Percentiles rank a stretch among this genome's conserved stretches.
Evolutionary conservation across 345 rosid genomes (phyloP).

Genomic region (Citrus glauca): DNA sequence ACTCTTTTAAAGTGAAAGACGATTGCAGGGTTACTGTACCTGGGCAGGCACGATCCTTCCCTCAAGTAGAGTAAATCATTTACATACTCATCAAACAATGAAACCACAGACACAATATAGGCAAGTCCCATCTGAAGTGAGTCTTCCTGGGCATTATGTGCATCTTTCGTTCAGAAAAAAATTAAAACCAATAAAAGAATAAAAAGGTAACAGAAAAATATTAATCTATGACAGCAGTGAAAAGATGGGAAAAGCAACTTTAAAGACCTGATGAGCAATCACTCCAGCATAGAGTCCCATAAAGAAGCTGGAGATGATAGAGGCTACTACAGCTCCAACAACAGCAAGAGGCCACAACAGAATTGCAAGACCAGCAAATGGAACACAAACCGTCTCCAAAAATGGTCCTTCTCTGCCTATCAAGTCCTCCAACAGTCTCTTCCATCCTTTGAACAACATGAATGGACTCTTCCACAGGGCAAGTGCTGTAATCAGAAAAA

Average conservation of each 20-base stretch:
- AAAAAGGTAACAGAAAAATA: not conserved
- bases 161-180: slow-evolving; percentile 17
- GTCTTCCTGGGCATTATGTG: slow-evolving; percentile 55
- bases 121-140: slow-evolving; percentile 64
- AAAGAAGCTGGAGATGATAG: slow-evolving; percentile 61
- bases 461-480: slow-evolving; percentile 82
- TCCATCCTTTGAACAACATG: slow-evolving; percentile 86
- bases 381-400: slow-evolving; percentile 82
- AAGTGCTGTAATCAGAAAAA: slow-evolving; percentile 49
- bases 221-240: not conserved
- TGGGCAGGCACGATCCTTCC: slow-evolving; percentile 80
- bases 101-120: slow-evolving; percentile 58
- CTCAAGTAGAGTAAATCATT: slow-evolving; percentile 77
- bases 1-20: not conserved
- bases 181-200: not conserved
- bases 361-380: slow-evolving; percentile 85
- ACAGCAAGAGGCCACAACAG: slow-evolving; percentile 87
- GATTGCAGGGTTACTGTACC: slow-evolving; percentile 28
- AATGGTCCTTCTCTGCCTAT: slow-evolving; percentile 91
- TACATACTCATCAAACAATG: slow-evolving; percentile 74
- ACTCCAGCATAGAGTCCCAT: slow-evolving; percentile 68
- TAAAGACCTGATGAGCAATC: slow-evolving; percentile 63
- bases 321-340: slow-evolving; percentile 49
- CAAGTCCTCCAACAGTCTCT: slow-evolving; percentile 78
- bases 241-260: not conserved